Base-by-base conservation (phyloP, 352 stramenopile genomes). In the Blastocystis sp. region DNA sequence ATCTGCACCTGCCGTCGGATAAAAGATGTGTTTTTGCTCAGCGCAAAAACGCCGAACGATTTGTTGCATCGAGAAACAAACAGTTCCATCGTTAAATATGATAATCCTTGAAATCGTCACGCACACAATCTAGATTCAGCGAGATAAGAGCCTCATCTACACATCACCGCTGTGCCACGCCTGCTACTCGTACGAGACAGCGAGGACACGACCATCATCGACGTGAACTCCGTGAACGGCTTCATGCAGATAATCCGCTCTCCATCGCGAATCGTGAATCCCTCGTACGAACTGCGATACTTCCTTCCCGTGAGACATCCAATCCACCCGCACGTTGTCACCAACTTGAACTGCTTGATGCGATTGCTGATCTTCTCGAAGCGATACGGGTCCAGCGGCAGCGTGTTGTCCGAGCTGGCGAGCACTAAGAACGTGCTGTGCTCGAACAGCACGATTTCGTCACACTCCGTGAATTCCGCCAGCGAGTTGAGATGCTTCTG, bases 311-410 rank as follows among this genome's bases (percentile, higher is more conserved):
- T 65, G 7, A 57, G 6, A 14, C 6, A 57, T 7, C 48, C 6
- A 57, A 57, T 57, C 14, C 14, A 17, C 6, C 21, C 21, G 21
- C 21, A 65, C 42, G 69, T 79, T 7, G 69, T 79, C 14, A 79
- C 57, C 14, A 87, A 17, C 24, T 99, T 99, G 92, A 99, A 99
- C 91, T 99, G 97, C 92, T 99, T 99, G 91, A 99, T 98, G 91
- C 99, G 99, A 90, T 99, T 99, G 90, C 94, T 98, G 89, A 99
- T 99, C 90, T 99, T 99, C 92, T 99, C 97, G 90, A 98, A 99
- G 24, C 97, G 95, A 90, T 98, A 95, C 60, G 96, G 95, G 90
- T 98, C 96, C 90, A 95, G 95, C 89, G 98, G 94, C 34, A 90
- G 89, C 38, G 81, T 92, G 77, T 95, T 92, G 34, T 93, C 96